Evolutionary conservation across 1,284 basidiomycete species (phyloP).

Genomic region (Trametes hirsuta): DNA sequence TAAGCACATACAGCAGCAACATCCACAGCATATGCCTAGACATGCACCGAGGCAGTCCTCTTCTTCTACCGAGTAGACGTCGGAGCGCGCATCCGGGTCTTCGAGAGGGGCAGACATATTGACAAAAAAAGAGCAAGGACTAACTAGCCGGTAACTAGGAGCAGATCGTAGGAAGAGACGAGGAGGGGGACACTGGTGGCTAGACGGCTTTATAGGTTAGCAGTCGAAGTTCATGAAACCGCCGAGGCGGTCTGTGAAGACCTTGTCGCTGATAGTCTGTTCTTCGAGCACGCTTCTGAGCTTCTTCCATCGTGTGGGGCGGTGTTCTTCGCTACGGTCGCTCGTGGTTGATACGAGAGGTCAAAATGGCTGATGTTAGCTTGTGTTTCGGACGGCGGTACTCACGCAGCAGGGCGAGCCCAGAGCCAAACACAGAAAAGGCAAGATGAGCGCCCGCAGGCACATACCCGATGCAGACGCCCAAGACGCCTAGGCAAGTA

Average conservation of each 20-base stretch:
- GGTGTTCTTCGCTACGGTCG: too few relatives aligned
- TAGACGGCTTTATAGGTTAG: too few relatives aligned
- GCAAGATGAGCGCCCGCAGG: neutral
- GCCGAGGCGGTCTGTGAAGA: too few relatives aligned
- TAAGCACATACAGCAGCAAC: conserved; percentile 3
- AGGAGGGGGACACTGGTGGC: too few relatives aligned
- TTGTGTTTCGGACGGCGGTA: too few relatives aligned
- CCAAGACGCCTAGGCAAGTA: neutral
- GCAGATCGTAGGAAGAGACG: too few relatives aligned
- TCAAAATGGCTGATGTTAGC: too few relatives aligned
- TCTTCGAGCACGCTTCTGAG: too few relatives aligned
- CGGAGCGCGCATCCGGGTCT: neutral
- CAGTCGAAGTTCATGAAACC: too few relatives aligned
- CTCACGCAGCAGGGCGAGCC: neutral
- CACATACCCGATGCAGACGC: neutral
- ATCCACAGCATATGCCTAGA: conserved; percentile 11
- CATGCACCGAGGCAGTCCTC: conserved; percentile 4
- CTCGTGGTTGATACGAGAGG: too few relatives aligned
- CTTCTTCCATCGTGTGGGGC: too few relatives aligned
- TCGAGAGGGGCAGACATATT: neutral
- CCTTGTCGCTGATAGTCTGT: too few relatives aligned
- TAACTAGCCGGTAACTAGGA: neutral
- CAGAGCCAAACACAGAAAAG: neutral
- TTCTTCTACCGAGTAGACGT: neutral
- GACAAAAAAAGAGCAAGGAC: neutral